Evolutionary conservation across 83 land plant genomes (phyloP).

Genomic region (Larix sibirica): DNA sequence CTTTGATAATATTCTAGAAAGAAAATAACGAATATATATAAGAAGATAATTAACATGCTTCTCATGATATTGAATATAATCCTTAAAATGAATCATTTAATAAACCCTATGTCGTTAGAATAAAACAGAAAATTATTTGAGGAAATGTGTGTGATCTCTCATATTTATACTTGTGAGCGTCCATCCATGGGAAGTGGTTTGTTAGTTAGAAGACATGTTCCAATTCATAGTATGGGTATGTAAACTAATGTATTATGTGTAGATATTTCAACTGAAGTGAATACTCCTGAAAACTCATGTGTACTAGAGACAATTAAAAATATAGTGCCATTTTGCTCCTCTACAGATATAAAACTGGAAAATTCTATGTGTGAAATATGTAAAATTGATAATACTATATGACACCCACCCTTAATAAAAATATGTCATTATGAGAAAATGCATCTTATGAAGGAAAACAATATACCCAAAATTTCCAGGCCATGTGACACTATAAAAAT

Average conservation of each 20-base stretch:
- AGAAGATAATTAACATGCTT: neutral
- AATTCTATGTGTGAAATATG: neutral
- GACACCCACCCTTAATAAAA: neutral
- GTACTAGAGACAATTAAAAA: neutral
- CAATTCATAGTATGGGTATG: neutral
- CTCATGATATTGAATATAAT: neutral
- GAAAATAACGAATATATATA: constrained; percentile 10
- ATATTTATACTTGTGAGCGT: neutral
- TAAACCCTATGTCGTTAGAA: neutral
- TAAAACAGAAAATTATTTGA: neutral
- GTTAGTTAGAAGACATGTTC: neutral
- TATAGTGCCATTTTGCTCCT: neutral
- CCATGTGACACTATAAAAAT: neutral
- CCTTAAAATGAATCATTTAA: neutral
- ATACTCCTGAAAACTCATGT: neutral
- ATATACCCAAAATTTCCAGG: neutral
- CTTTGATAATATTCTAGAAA: constrained; percentile 31
- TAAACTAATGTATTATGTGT: neutral
- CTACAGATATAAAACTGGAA: neutral
- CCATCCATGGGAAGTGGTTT: neutral
- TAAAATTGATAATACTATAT: neutral
- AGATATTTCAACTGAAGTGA: neutral
- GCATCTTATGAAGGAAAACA: neutral
- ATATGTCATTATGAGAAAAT: neutral
- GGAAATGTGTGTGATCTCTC: neutral